Evolutionary conservation across 352 stramenopile species (phyloP).

Genomic region (Phytophthora cactorum): DNA sequence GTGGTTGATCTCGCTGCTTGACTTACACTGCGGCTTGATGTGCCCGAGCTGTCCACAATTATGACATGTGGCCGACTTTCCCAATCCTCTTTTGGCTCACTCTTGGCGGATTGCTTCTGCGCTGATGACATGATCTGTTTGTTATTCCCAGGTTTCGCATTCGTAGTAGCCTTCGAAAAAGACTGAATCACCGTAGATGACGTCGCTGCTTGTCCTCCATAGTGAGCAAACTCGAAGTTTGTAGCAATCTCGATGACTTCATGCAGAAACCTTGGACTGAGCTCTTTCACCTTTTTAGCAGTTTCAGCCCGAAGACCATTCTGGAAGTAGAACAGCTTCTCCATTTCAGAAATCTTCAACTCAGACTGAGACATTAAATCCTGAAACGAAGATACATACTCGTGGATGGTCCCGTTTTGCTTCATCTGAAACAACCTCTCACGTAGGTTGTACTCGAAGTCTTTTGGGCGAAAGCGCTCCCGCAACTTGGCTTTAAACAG

Average conservation of each 20-base stretch:
- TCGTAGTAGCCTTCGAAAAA: too few relatives aligned
- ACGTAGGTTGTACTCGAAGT: slow-evolving; percentile 1
- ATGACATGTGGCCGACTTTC: not conserved
- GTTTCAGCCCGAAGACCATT: not conserved
- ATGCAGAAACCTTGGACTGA: not conserved
- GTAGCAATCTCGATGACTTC: not conserved
- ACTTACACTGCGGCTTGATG: not conserved
- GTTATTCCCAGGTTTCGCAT: too few relatives aligned
- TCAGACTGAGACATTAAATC: slow-evolving; percentile 1
- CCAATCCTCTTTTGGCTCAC: too few relatives aligned
- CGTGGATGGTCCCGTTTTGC: not conserved
- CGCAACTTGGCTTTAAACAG: not conserved
- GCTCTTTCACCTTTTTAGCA: not conserved
- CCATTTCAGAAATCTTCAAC: not conserved
- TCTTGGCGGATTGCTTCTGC: too few relatives aligned
- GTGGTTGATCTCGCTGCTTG: not conserved
- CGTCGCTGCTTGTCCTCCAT: not conserved
- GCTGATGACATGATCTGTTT: too few relatives aligned
- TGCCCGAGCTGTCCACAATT: not conserved
- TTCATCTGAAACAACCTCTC: not conserved
- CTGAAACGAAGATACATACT: slow-evolving; percentile 1
- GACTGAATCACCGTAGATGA: too few relatives aligned
- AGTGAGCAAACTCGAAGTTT: not conserved
- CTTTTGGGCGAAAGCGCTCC: not conserved
- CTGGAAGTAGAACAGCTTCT: not conserved